A percentile compares a stretch with the other conserved stretches of the same genome.
These are phyloP conservation scores for Clarkia xantiana DNA, from an alignment of 345 rosid genomes.

Conservation along the genomic window DNA sequence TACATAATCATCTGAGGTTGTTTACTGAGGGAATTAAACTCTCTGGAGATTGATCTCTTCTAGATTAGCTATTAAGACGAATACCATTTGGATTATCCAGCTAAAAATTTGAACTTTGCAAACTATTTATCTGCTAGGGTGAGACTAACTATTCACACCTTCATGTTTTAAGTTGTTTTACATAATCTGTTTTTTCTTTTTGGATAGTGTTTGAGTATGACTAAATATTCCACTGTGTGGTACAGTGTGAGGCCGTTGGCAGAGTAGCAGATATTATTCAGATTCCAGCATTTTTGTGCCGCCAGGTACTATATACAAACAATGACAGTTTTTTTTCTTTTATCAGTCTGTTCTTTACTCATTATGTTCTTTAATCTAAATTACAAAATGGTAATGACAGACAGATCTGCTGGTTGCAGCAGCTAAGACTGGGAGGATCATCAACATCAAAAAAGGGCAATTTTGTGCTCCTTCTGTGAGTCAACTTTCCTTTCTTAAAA, in stretches of 20 bases:
- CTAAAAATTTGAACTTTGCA: no score
- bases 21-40: no score
- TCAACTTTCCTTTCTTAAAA: conserved; percentile 2
- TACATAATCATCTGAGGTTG: no score
- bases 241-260: conserved; percentile 77
- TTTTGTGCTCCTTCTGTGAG: conserved; percentile 91
- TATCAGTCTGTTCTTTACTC: neutral
- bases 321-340: neutral
- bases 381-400: conserved; percentile 25
- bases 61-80: no score
- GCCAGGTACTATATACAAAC: conserved; percentile 43
- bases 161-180: no score
- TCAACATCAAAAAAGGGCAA: conserved; percentile 91
- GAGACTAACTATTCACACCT: no score
- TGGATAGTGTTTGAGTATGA: neutral
- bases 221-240: neutral
- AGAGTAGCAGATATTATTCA: conserved; percentile 88
- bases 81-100: no score
- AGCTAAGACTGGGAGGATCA: conserved; percentile 85
- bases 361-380: neutral
- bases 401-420: conserved; percentile 96
- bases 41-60: no score
- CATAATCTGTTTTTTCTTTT: no score
- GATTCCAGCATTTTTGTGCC: conserved; percentile 94
- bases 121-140: no score